phyloP scores from a whole-genome alignment of 2,329 filamentous ascomycete genomes.

The Cytospora schulzeri region DNA sequence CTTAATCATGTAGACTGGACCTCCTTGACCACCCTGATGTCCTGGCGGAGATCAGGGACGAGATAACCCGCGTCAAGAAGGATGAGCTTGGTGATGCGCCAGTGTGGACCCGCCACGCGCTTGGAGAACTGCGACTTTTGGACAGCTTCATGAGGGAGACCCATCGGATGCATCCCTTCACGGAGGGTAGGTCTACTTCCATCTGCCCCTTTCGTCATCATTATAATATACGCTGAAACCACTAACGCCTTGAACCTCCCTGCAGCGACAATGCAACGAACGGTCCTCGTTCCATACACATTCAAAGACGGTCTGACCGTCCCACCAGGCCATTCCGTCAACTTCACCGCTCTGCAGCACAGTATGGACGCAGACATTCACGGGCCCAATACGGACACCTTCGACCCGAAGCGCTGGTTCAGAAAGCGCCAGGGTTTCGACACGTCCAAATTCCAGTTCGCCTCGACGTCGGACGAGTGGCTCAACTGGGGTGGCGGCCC shows the following conservation, averaged over 20 bases:
- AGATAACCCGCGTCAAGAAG: constrained; percentile 25
- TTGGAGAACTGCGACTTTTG: constrained; percentile 28
- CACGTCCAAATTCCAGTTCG: constrained; percentile 32
- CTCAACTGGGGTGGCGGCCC: constrained; percentile 31
- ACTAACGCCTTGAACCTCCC: background rate
- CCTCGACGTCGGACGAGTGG: constrained; percentile 30
- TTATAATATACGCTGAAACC: background rate
- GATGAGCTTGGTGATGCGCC: constrained; percentile 24
- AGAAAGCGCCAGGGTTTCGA: constrained; percentile 24
- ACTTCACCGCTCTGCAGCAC: constrained; percentile 29
- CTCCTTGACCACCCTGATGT: constrained; percentile 27
- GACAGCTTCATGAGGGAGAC: constrained; percentile 32
- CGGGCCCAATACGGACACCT: constrained; percentile 22
- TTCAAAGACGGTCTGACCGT: constrained; percentile 29
- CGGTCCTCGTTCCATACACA: constrained; percentile 5
- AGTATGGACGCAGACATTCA: constrained; percentile 23
- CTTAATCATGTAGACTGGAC: constrained; percentile 4
- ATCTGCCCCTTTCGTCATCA: background rate
- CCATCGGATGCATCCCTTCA: constrained; percentile 28
- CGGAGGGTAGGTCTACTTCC: constrained; percentile 24
- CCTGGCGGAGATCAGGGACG: constrained; percentile 27
- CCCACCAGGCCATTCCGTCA: constrained; percentile 28
- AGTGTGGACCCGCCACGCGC: constrained; percentile 28
- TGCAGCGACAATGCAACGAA: constrained; percentile 11
- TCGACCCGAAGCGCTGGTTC: constrained; percentile 30